Percentiles rank a stretch among this genome's conserved stretches.
Evolutionary conservation across 495 filamentous ascomycete genomes (phyloP).

Genomic region (Hypoxylon lenormandii): DNA sequence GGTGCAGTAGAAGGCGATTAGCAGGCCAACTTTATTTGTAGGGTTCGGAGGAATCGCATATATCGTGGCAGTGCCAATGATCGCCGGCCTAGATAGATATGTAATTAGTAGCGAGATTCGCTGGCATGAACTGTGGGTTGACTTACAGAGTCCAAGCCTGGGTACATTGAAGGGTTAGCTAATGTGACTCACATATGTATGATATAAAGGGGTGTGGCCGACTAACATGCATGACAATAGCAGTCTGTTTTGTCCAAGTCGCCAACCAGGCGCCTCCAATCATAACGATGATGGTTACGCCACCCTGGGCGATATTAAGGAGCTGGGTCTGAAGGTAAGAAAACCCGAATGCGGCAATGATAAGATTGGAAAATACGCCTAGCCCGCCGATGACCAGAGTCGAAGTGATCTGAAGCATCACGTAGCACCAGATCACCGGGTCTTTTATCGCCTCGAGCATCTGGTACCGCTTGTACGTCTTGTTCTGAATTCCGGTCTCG

Average conservation of each 20-base stretch:
- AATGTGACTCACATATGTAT: slow-evolving; percentile 54
- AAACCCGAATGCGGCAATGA: slow-evolving; percentile 59
- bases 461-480: slow-evolving; percentile 59
- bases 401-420: slow-evolving; percentile 65
- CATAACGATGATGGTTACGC: slow-evolving; percentile 69
- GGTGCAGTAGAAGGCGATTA: slow-evolving; percentile 58
- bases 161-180: slow-evolving; percentile 59
- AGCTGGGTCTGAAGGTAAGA: slow-evolving; percentile 56
- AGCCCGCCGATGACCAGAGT: slow-evolving; percentile 69
- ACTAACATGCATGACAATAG: slow-evolving; percentile 67
- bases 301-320: slow-evolving; percentile 69
- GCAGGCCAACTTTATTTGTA: slow-evolving; percentile 52
- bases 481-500: slow-evolving; percentile 71
- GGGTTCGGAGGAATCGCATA: slow-evolving; percentile 55
- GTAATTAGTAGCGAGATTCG: background rate
- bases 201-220: slow-evolving; percentile 9
- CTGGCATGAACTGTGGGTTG: slow-evolving; percentile 26
- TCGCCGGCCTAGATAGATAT: slow-evolving; percentile 29
- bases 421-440: slow-evolving; percentile 52
- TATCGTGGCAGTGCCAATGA: slow-evolving; percentile 60
- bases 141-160: slow-evolving; percentile 39
- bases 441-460: slow-evolving; percentile 58
- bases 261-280: slow-evolving; percentile 66
- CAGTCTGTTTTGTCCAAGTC: slow-evolving; percentile 65
- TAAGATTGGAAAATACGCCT: slow-evolving; percentile 69